Evolutionary conservation across 2,329 filamentous ascomycete genomes (phyloP), one percentile per base, ranked within the genome.

Genomic region (Samsoniella hepiali): DNA sequence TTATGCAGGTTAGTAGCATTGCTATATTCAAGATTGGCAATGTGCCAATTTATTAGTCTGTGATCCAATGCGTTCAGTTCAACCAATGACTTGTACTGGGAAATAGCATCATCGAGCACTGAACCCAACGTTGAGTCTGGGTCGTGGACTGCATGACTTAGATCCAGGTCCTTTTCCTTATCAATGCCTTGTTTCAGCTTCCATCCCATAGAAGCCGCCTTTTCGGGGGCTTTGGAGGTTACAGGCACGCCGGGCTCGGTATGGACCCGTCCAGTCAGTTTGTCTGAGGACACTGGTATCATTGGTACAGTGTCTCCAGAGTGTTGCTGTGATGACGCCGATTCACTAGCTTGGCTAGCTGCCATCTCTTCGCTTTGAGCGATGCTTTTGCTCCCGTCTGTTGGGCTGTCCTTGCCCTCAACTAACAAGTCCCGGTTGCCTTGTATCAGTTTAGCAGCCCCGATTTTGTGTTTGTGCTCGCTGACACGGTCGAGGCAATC

Each of bases 1-100:
- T 90, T 89, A 67, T 90, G 88, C 62, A 97, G 87, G 68, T 93
- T 96, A 2, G 88, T 91, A 2, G 95, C 95, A 74, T 98, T 99
- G 66, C 94, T 96, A 73, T 99, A 99, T 75, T 99, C 95, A 15
- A 99, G 83, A 72, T 99, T 99, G 67, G 96, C 96, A 74, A 97
- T 90, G 75, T 99, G 96, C 95, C 95, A 99, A 72, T 97, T 99
- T 71, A 98, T 84, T 17, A 99, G 81, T 53, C 95, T 87, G 75
- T 96, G 88, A 71, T 99, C 95, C 72, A 92, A 91, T 1, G 93
- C 85, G 15, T 88, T 91, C 59, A 99, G 78, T 64, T 96, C 89
- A 34, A 98, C 83, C 56, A 99, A 84, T 38, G 84, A 82, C 70
- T 91, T 89, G 73, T 97, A 99, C 74, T 98, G 93, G 22, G 84